phyloP scores from a whole-genome alignment of 352 stramenopile genomes.

The Pythium plurisporium region DNA sequence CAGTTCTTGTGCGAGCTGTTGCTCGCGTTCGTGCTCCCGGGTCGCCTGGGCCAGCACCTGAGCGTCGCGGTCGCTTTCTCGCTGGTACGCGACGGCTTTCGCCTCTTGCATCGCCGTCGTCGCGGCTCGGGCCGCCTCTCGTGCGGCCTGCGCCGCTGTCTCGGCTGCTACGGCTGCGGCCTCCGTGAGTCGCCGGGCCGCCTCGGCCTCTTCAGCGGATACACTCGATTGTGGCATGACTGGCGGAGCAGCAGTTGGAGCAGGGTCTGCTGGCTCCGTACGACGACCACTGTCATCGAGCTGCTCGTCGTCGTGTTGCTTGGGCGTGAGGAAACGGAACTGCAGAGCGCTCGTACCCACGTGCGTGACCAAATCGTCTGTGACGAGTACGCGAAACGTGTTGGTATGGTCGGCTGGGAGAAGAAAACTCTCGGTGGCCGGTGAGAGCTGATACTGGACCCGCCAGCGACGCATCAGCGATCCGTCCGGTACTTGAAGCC shows the following conservation, averaged over 20 bases:
- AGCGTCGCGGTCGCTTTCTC: not conserved
- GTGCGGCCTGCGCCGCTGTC: slow-evolving; percentile 20
- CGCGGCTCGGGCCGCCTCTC: slow-evolving; percentile 25
- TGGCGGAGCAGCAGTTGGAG: not conserved
- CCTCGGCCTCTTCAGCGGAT: slow-evolving; percentile 6
- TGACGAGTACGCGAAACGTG: slow-evolving; percentile 50
- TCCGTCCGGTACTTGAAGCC: slow-evolving; percentile 27
- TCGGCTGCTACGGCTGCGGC: slow-evolving; percentile 5
- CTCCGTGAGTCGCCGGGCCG: slow-evolving; percentile 1
- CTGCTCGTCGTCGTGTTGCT: not conserved
- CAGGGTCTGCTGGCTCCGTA: not conserved
- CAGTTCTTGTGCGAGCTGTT: too few relatives aligned
- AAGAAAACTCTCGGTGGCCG: slow-evolving; percentile 48
- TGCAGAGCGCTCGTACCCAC: slow-evolving; percentile 33
- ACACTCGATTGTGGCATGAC: not conserved
- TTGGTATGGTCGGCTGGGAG: slow-evolving; percentile 54
- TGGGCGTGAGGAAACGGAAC: slow-evolving; percentile 39
- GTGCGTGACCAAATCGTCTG: slow-evolving; percentile 42
- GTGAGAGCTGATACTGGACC: slow-evolving; percentile 55
- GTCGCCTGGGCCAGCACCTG: slow-evolving; percentile 26
- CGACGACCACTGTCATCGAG: not conserved
- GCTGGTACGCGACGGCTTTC: not conserved
- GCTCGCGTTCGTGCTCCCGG: slow-evolving; percentile 24
- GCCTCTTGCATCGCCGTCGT: slow-evolving; percentile 12
- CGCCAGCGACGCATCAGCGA: not conserved